Percentiles rank a stretch among this genome's conserved stretches.
phyloP scores from a whole-genome alignment of 2,329 filamentous ascomycete species.

The Penicillium sp. region DNA sequence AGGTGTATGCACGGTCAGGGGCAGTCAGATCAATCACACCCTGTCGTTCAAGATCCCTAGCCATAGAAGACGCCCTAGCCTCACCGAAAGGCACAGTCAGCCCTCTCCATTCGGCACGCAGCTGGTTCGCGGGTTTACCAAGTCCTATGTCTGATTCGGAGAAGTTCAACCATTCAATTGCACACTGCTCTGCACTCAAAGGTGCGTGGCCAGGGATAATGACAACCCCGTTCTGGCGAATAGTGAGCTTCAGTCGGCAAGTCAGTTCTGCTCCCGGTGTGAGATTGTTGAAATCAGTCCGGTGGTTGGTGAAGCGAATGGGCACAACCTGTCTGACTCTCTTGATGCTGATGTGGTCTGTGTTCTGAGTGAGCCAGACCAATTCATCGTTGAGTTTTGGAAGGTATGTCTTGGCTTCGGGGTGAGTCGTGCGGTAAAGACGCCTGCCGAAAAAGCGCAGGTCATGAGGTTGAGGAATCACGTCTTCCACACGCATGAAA shows the following conservation, averaged over 20 bases:
- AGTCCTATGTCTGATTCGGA: slow-evolving; percentile 33
- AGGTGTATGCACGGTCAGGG: slow-evolving; percentile 54
- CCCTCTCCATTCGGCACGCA: slow-evolving; percentile 39
- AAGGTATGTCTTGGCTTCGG: slow-evolving; percentile 36
- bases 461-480: slow-evolving; percentile 30
- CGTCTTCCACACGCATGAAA: slow-evolving; percentile 44
- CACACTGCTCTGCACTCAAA: slow-evolving; percentile 20
- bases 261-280: slow-evolving; percentile 26
- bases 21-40: slow-evolving; percentile 25
- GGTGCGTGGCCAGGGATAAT: background rate
- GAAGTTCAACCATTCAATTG: slow-evolving; percentile 32
- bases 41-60: slow-evolving; percentile 2
- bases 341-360: slow-evolving; percentile 43
- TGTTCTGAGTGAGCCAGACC: slow-evolving; percentile 43
- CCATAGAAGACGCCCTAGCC: background rate
- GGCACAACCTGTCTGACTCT: slow-evolving; percentile 45
- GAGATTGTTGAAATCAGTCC: slow-evolving; percentile 24
- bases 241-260: slow-evolving; percentile 35
- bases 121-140: slow-evolving; percentile 4
- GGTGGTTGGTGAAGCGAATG: slow-evolving; percentile 58
- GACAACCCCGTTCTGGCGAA: slow-evolving; percentile 7
- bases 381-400: slow-evolving; percentile 48
- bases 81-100: slow-evolving; percentile 33
- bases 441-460: slow-evolving; percentile 43
- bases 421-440: slow-evolving; percentile 33